phyloP scores from a whole-genome alignment of 257 asterid genomes.

The Penstemon barbatus region DNA sequence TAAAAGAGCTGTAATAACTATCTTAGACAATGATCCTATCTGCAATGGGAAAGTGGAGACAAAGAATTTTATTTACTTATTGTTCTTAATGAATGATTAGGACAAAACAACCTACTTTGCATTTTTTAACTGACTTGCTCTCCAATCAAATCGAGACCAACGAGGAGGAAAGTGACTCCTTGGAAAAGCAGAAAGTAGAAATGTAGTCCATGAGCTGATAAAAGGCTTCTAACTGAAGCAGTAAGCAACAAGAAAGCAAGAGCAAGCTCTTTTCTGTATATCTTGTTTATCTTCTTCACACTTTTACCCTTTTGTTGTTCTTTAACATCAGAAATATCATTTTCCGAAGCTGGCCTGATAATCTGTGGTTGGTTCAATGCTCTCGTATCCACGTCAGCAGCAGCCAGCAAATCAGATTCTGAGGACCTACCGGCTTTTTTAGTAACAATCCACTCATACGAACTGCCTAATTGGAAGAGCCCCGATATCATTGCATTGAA shows the following conservation, averaged over 20 bases:
- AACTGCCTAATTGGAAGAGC: conserved; percentile 65
- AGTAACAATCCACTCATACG: conserved; percentile 72
- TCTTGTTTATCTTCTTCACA: conserved; percentile 56
- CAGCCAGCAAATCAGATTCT: conserved; percentile 54
- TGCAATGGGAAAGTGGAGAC: conserved; percentile 19
- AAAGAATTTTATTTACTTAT: conserved; percentile 23
- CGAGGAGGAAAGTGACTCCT: conserved; percentile 66
- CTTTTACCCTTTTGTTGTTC: conserved; percentile 27
- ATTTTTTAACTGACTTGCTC: conserved; percentile 52
- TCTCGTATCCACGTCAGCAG: conserved; percentile 39
- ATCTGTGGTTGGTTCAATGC: conserved; percentile 33
- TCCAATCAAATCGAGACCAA: conserved; percentile 71
- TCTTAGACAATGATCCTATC: conserved; percentile 39
- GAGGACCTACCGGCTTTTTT: conserved; percentile 67
- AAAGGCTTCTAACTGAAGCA: conserved; percentile 64
- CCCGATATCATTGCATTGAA: conserved; percentile 74
- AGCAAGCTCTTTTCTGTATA: conserved; percentile 67
- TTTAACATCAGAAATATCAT: conserved; percentile 41
- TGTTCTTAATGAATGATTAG: conserved; percentile 11
- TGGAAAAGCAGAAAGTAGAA: conserved; percentile 79
- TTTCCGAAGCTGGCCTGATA: conserved; percentile 42
- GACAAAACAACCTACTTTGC: background rate
- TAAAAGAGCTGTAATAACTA: conserved; percentile 23
- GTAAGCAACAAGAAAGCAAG: conserved; percentile 66
- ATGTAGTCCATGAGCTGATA: conserved; percentile 76